A percentile compares a stretch with the other conserved stretches of the same genome.
phyloP scores from a whole-genome alignment of 768 basidiomycete species.

The Amanita inopinata region DNA sequence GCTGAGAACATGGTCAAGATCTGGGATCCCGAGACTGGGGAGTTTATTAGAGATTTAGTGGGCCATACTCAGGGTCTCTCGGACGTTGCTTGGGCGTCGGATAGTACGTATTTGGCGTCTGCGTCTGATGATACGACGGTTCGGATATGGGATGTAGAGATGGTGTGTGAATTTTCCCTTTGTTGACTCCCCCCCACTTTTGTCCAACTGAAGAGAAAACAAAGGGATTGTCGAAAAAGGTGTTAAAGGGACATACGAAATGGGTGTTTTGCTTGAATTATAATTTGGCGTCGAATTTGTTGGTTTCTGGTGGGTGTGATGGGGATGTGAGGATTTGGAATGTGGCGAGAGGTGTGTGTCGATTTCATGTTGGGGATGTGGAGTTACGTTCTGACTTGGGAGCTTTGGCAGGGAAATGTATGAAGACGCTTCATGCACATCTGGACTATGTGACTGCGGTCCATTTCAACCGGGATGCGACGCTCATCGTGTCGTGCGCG shows the following conservation, averaged over 20 bases:
- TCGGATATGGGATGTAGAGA: constrained; percentile 82
- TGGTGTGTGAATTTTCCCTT: constrained; percentile 31
- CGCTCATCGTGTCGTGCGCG: constrained; percentile 84
- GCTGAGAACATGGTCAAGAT: constrained; percentile 74
- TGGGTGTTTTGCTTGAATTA: constrained; percentile 92
- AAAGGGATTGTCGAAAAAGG: constrained; percentile 63
- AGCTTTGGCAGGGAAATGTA: constrained; percentile 55
- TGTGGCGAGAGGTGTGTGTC: constrained; percentile 55
- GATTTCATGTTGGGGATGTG: constrained; percentile 1
- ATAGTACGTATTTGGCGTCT: constrained; percentile 76
- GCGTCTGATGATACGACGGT: constrained; percentile 90
- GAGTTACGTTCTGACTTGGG: not conserved
- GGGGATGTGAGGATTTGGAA: constrained; percentile 94
- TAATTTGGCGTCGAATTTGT: constrained; percentile 75
- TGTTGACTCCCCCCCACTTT: no score
- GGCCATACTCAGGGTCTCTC: constrained; percentile 81
- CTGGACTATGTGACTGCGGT: constrained; percentile 93
- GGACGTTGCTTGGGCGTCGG: constrained; percentile 82
- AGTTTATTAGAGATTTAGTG: constrained; percentile 61
- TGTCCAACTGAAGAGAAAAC: not conserved
- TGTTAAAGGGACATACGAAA: constrained; percentile 73
- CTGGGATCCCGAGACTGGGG: constrained; percentile 75
- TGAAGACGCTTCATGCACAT: constrained; percentile 86
- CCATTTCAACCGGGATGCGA: constrained; percentile 87
- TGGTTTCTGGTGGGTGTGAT: constrained; percentile 90